Percentiles rank a stretch among this genome's conserved stretches.
Evolutionary conservation across 2,329 filamentous ascomycete species (phyloP).

Genomic region (Mycocentrospora acerina): DNA sequence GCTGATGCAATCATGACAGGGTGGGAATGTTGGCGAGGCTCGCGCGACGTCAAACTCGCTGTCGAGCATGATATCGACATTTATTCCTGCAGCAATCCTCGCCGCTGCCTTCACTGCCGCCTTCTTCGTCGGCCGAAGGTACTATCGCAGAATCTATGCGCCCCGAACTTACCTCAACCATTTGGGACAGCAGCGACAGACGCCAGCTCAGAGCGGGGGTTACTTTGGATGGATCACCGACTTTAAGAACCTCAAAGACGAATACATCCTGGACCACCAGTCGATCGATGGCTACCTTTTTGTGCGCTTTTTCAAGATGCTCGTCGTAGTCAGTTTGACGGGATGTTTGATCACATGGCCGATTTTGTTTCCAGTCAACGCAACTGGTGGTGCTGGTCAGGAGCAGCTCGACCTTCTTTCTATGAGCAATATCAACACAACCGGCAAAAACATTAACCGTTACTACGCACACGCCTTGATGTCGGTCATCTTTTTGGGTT

Average conservation of each 20-base stretch:
- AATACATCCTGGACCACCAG: conserved; percentile 50
- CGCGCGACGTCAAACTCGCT: conserved; percentile 49
- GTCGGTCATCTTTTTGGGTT: conserved; percentile 46
- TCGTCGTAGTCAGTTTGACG: conserved; percentile 45
- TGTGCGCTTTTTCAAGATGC: conserved; percentile 50
- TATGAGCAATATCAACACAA: conserved; percentile 40
- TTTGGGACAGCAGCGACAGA: conserved; percentile 47
- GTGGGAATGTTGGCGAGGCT: conserved; percentile 25
- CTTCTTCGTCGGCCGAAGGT: conserved; percentile 48
- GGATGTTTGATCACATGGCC: conserved; percentile 50
- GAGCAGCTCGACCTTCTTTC: conserved; percentile 43
- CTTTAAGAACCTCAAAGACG: conserved; percentile 47
- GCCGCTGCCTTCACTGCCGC: conserved; percentile 32
- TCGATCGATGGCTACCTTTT: conserved; percentile 53
- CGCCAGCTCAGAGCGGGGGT: conserved; percentile 47
- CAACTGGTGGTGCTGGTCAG: conserved; percentile 41
- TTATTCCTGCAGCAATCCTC: conserved; percentile 33
- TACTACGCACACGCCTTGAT: conserved; percentile 49
- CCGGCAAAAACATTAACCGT: conserved; percentile 35
- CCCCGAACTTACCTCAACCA: conserved; percentile 51
- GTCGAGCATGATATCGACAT: conserved; percentile 40
- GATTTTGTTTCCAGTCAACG: conserved; percentile 51
- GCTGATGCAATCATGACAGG: conserved; percentile 13
- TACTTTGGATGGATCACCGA: conserved; percentile 57
- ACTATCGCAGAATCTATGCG: conserved; percentile 48